These are phyloP conservation scores for Capsella bursapastoris DNA, from an alignment of 345 rosid genomes.

Conservation along the genomic window DNA sequence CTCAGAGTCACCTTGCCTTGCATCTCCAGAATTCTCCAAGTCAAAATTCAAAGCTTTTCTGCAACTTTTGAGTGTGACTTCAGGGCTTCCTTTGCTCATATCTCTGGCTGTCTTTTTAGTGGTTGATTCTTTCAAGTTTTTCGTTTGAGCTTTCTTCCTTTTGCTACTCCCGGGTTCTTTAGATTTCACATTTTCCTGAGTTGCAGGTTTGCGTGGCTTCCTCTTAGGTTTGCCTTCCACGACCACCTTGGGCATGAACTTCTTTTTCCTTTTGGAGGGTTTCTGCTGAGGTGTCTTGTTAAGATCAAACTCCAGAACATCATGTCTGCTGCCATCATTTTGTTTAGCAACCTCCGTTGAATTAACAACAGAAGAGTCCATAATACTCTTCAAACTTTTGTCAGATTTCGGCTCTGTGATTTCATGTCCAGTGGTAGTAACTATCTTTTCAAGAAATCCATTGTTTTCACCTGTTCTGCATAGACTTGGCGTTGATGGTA, in stretches of 20 bases:
- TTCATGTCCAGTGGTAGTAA: constrained; percentile 33
- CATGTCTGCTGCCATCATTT: constrained; percentile 41
- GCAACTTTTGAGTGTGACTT: constrained; percentile 50
- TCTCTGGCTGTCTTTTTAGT: constrained; percentile 37
- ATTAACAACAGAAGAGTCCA: constrained; percentile 52
- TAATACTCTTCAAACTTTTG: constrained; percentile 45
- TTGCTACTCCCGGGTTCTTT: constrained; percentile 49
- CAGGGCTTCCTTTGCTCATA: constrained; percentile 41
- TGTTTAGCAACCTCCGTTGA: constrained; percentile 42
- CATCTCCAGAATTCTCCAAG: constrained; percentile 49
- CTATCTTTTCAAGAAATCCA: constrained; percentile 37
- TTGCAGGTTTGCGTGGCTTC: constrained; percentile 50
- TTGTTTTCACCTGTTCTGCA: constrained; percentile 43
- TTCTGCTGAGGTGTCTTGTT: constrained; percentile 69
- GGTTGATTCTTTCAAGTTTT: constrained; percentile 50
- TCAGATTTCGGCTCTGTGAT: constrained; percentile 37
- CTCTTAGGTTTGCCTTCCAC: constrained; percentile 64
- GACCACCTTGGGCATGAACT: constrained; percentile 85
- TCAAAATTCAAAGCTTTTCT: constrained; percentile 64
- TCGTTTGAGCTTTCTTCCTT: constrained; percentile 54
- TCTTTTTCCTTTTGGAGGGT: constrained; percentile 65
- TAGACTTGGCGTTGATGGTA: constrained; percentile 49
- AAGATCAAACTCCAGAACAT: constrained; percentile 59
- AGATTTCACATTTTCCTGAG: constrained; percentile 43
- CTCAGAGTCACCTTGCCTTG: constrained; percentile 29